Conservation (phyloP, 106 monocot genomes). For the Dioscorea dumetorum region DNA sequence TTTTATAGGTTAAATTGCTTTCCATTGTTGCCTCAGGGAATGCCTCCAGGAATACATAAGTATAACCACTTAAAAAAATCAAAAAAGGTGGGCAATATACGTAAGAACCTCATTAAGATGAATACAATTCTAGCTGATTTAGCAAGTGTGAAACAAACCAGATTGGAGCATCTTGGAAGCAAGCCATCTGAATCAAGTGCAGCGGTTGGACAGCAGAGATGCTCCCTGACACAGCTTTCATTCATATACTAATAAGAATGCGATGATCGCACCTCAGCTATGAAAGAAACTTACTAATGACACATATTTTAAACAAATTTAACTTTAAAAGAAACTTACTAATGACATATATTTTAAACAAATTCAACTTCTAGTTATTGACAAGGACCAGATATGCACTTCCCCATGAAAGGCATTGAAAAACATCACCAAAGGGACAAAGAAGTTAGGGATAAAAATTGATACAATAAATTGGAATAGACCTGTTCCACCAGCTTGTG, state of each 20-base stretch:
- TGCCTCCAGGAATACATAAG: too few relatives aligned
- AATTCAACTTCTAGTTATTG: not conserved
- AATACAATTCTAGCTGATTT: not conserved
- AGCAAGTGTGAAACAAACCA: not conserved
- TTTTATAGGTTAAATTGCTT: too few relatives aligned
- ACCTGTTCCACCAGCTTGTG: conserved; percentile 68
- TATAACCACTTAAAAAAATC: too few relatives aligned
- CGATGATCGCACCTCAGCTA: too few relatives aligned
- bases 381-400: not conserved
- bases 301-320: not conserved
- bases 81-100: too few relatives aligned
- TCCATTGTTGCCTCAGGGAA: too few relatives aligned
- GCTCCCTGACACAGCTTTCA: not conserved
- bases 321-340: not conserved
- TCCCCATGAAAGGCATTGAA: not conserved
- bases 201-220: not conserved
- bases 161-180: not conserved
- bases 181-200: not conserved
- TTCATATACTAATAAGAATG: too few relatives aligned
- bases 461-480: not conserved
- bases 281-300: not conserved
- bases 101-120: too few relatives aligned
- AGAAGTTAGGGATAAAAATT: not conserved
- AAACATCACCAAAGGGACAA: not conserved
- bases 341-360: not conserved